A percentile compares a stretch with the other conserved stretches of the same genome.
Conservation (phyloP, 2,329 filamentous ascomycete species). For the Phialocephala subalpina region DNA sequence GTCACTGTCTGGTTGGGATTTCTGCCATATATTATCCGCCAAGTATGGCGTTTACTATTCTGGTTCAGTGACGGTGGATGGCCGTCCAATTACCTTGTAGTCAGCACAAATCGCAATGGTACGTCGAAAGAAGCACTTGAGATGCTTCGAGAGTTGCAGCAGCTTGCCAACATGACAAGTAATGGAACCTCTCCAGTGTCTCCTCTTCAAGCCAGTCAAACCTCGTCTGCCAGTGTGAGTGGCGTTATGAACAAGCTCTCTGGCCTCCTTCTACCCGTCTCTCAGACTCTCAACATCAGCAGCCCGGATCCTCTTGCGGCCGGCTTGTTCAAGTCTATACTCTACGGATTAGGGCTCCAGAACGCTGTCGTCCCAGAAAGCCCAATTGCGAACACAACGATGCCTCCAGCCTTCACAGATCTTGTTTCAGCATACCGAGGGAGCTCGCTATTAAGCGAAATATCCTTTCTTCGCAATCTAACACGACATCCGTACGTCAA, state of each 20-base stretch:
- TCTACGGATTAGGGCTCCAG: constrained; percentile 37
- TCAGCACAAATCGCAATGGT: constrained; percentile 25
- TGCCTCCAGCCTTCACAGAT: constrained; percentile 20
- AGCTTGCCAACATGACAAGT: constrained; percentile 32
- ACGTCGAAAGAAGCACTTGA: constrained; percentile 34
- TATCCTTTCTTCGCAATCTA: constrained; percentile 63
- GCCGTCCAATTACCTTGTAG: constrained; percentile 33
- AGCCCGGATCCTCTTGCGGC: constrained; percentile 37
- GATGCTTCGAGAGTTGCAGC: constrained; percentile 36
- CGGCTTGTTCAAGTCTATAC: constrained; percentile 40
- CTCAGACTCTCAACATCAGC: constrained; percentile 39
- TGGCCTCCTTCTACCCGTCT: constrained; percentile 37
- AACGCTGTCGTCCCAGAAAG: constrained; percentile 21
- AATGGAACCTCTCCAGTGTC: constrained; percentile 43
- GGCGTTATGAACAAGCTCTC: constrained; percentile 48
- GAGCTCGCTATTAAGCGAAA: constrained; percentile 62
- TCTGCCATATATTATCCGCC: constrained; percentile 89
- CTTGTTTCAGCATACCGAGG: constrained; percentile 20
- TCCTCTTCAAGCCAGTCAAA: constrained; percentile 42
- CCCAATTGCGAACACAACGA: constrained; percentile 22
- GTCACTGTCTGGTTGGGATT: constrained; percentile 87
- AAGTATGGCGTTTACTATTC: constrained; percentile 92
- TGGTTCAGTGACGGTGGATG: constrained; percentile 62
- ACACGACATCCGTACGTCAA: constrained; percentile 79
- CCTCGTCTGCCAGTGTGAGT: constrained; percentile 49